Evolutionary conservation across 2,329 filamentous ascomycete genomes (phyloP).

Genomic region (Lachnellula cervina): DNA sequence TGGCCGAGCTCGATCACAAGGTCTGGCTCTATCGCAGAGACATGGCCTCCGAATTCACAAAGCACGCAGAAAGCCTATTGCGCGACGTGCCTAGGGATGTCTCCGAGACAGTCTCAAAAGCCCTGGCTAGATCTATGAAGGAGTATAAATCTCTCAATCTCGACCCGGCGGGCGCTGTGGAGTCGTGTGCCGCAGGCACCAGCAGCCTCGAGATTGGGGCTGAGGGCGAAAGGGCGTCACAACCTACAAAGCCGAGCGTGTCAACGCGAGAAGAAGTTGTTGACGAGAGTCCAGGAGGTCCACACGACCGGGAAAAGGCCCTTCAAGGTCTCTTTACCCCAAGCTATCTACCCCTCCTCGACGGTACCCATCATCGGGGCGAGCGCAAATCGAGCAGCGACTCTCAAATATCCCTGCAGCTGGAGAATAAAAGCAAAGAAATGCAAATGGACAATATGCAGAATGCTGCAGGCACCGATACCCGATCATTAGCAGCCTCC

Average conservation of each 20-base stretch:
- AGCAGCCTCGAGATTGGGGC: constrained; percentile 10
- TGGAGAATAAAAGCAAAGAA: constrained; percentile 12
- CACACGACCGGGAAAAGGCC: constrained; percentile 53
- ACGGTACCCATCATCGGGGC: constrained; percentile 32
- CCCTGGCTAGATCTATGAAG: constrained; percentile 30
- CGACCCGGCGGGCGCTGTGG: constrained; percentile 11
- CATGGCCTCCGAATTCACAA: constrained; percentile 52
- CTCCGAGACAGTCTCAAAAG: constrained; percentile 43
- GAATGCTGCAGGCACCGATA: constrained; percentile 20
- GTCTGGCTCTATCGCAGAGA: constrained; percentile 53
- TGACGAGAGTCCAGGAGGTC: constrained; percentile 37
- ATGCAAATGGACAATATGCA: constrained; percentile 15
- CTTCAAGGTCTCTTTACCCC: constrained; percentile 61
- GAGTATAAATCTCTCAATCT: constrained; percentile 25
- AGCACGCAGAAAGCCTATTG: constrained; percentile 48
- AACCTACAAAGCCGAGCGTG: constrained; percentile 28
- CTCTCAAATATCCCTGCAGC: constrained; percentile 5
- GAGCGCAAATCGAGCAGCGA: constrained; percentile 24
- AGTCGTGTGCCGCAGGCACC: constrained; percentile 24
- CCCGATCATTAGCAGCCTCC: constrained; percentile 19
- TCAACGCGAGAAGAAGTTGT: constrained; percentile 21
- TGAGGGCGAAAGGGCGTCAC: constrained; percentile 29
- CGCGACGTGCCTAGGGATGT: constrained; percentile 42
- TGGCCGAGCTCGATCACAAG: constrained; percentile 51
- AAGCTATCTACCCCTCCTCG: constrained; percentile 57